These are phyloP conservation scores for Parietichytrium sp. DNA, from an alignment of 108 stramenopile species.

Conservation along the genomic window DNA sequence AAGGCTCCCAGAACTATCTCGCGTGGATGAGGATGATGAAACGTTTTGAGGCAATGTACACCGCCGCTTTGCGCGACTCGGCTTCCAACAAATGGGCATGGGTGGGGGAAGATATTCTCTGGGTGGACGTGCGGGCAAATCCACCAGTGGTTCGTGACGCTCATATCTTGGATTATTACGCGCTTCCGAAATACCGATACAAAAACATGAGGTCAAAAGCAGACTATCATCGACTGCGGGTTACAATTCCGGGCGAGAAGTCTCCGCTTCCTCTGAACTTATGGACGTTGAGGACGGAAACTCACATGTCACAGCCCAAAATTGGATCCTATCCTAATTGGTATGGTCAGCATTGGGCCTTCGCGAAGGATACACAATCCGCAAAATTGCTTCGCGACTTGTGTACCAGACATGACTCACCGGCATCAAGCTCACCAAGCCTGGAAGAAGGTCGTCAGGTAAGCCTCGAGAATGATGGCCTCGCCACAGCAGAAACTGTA, in stretches of 20 bases:
- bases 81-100: slow-evolving; percentile 26
- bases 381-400: too few species aligned
- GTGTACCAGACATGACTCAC: too few species aligned
- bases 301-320: neutral
- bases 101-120: slow-evolving; percentile 31
- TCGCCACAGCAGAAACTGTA: too few species aligned
- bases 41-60: neutral
- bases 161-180: slow-evolving; percentile 19
- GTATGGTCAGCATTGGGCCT: neutral
- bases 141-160: neutral
- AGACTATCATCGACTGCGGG: slow-evolving; percentile 14
- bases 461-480: too few species aligned
- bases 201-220: slow-evolving; percentile 28
- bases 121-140: slow-evolving; percentile 14
- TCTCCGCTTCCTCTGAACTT: neutral
- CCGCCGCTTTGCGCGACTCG: neutral
- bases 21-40: neutral
- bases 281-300: neutral
- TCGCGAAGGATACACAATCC: neutral
- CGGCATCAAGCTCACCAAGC: too few species aligned
- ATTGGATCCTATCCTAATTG: neutral
- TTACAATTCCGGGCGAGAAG: neutral
- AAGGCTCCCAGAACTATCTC: neutral
- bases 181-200: slow-evolving; percentile 37
- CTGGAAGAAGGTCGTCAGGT: too few species aligned